Conservation (phyloP, 164 flowering plant species). For the Liriodendron chinense region DNA sequence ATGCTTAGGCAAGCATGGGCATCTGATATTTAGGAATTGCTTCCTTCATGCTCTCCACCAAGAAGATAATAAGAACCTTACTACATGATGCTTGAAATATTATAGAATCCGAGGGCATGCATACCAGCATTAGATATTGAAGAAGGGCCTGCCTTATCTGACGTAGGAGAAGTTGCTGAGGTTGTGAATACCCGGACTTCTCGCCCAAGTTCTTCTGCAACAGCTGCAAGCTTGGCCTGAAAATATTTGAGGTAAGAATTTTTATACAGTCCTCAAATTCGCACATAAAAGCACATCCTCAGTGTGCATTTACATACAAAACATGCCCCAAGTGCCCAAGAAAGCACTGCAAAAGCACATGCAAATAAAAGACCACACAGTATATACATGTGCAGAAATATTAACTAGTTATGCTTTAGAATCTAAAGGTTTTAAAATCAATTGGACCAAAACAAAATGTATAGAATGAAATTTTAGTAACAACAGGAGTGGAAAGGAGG, state of each 20-base stretch:
- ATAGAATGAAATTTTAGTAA: too few relatives aligned
- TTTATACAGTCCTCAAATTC: not conserved
- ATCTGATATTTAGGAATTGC: not conserved
- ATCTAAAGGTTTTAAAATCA: too few relatives aligned
- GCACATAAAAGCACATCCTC: not conserved
- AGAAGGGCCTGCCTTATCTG: constrained; percentile 19
- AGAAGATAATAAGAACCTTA: not conserved
- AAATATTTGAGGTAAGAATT: not conserved
- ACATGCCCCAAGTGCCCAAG: not conserved
- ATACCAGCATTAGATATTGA: constrained; percentile 40
- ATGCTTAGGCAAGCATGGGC: not conserved
- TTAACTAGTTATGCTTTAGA: too few relatives aligned
- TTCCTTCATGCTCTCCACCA: not conserved
- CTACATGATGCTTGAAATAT: not conserved
- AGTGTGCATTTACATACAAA: not conserved
- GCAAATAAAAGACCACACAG: too few relatives aligned
- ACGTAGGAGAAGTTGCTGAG: constrained; percentile 28
- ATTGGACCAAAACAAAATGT: too few relatives aligned
- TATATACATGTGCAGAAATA: too few relatives aligned
- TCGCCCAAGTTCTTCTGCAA: constrained; percentile 63
- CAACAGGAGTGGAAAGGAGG: too few relatives aligned
- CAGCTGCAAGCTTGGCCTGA: constrained; percentile 62
- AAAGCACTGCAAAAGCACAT: not conserved
- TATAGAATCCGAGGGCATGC: not conserved
- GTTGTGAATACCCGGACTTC: constrained; percentile 79